Evolutionary conservation across 768 basidiomycete species (phyloP), one percentile per base, ranked within the genome.

Genomic region (Leccinum ochraceum): DNA sequence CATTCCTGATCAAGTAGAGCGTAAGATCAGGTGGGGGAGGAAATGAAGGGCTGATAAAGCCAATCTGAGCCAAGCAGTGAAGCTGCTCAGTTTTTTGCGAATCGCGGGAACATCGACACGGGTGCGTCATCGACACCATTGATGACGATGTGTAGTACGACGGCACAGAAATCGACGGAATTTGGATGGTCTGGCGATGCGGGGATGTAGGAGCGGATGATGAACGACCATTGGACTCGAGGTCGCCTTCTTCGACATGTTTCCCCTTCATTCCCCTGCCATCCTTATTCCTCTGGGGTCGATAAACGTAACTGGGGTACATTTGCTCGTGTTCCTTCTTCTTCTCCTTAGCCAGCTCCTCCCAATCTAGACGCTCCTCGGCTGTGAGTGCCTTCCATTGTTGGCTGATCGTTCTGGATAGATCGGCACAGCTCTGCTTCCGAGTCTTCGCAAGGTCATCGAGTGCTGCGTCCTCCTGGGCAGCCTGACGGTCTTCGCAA

Each of bases 341-440:
- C 78, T 86, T 87, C 74, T 87, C 86, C 79, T 87, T 88, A 14
- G 90, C 90, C 64, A 87, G 74, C 58, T 84, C 80, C 76, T 91
- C 89, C 90, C 90, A 92, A 67, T 85, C 81, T 68, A 83, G 75
- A 56, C 87, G 78, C 74, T 92, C 89, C 69, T 87, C 87, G 36
- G 81, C 51, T 11, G 83, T 69, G 56, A 92, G 81, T 26, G 79
- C 71, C 76, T 88, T 89, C 90, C 90, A 92, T 76, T 89, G 86
- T 76, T 87, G 86, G 68, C 86, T 87, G 75, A 92, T 91, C 32
- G 85, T 86, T 79, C 92, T 92, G 42, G 88, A 88, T 46, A 92
- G 83, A 77, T 91, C 88, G 8, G 88, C 85, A 72, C 84, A 85
- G 53, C 88, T 84, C 71, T 88, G 85, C 72, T 89, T 89, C n/a